Evolutionary conservation across 768 basidiomycete species (phyloP).

Genomic region (Aureoboletus auriporus): DNA sequence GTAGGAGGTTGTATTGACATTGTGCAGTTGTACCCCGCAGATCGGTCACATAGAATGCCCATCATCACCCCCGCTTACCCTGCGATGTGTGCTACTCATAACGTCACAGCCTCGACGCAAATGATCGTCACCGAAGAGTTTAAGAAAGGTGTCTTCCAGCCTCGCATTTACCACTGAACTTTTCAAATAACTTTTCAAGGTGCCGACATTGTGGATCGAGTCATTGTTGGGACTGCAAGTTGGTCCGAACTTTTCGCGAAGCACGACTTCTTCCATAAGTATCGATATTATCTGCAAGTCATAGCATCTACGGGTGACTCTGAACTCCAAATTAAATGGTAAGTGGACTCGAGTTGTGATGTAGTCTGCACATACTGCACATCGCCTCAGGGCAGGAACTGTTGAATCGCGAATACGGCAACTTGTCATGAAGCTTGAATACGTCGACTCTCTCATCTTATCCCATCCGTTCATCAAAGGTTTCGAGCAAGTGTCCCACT

Average conservation of each 20-base stretch:
- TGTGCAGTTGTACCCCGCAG: slow-evolving; percentile 80
- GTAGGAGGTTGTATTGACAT: neutral
- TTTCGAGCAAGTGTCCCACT: slow-evolving; percentile 84
- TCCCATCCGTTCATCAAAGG: slow-evolving; percentile 96
- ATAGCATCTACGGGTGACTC: slow-evolving; percentile 83
- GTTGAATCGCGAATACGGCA: slow-evolving; percentile 96
- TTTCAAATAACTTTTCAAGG: slow-evolving; percentile 44
- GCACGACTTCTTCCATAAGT: slow-evolving; percentile 97
- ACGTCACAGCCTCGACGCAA: slow-evolving; percentile 93
- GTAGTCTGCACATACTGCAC: slow-evolving; percentile 9
- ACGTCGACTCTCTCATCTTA: slow-evolving; percentile 83
- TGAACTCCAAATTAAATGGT: slow-evolving; percentile 95
- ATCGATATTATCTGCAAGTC: slow-evolving; percentile 94
- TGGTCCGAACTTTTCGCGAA: slow-evolving; percentile 96
- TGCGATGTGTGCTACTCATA: slow-evolving; percentile 98
- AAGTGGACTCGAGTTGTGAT: slow-evolving; percentile 18
- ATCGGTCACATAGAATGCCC: slow-evolving; percentile 96
- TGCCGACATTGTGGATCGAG: slow-evolving; percentile 89
- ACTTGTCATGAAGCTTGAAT: slow-evolving; percentile 97
- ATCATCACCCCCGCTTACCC: slow-evolving; percentile 99
- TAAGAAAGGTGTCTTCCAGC: slow-evolving; percentile 62
- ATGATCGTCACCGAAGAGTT: slow-evolving; percentile 96
- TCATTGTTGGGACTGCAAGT: slow-evolving; percentile 74
- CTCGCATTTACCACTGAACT: neutral
- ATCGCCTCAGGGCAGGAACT: slow-evolving; percentile 72